Evolutionary conservation across 805 yeast species (phyloP).

Genomic region (Suhomyces faveliae): DNA sequence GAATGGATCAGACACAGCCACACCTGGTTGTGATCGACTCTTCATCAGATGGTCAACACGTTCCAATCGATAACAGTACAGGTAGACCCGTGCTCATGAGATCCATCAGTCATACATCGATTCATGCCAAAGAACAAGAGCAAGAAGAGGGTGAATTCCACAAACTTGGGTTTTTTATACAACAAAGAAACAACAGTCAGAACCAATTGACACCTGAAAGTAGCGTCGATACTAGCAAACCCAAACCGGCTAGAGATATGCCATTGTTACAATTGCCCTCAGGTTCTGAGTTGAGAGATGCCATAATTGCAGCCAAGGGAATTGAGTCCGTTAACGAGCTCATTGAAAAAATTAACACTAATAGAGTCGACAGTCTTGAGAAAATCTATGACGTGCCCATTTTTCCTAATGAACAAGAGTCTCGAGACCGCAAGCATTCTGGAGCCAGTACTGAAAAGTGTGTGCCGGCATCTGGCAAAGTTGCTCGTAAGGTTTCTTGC

Average conservation of each 20-base stretch:
- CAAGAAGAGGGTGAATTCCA: slow-evolving; percentile 92
- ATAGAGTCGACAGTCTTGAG: slow-evolving; percentile 47
- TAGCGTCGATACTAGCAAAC: not conserved
- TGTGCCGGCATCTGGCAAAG: not conserved
- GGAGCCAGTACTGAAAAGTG: no score
- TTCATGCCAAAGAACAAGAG: slow-evolving; percentile 74
- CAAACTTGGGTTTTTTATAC: slow-evolving; percentile 78
- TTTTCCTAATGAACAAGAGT: not conserved
- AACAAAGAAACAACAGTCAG: slow-evolving; percentile 48
- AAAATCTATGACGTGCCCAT: slow-evolving; percentile 38
- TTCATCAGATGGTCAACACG: slow-evolving; percentile 48
- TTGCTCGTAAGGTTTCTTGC: not conserved
- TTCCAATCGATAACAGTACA: slow-evolving; percentile 64
- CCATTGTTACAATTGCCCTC: slow-evolving; percentile 48
- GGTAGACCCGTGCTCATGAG: slow-evolving; percentile 71
- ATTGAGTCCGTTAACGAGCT: slow-evolving; percentile 66
- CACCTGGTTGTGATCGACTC: slow-evolving; percentile 73
- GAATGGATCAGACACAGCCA: slow-evolving; percentile 42
- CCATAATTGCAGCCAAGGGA: slow-evolving; percentile 73
- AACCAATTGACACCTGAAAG: not conserved
- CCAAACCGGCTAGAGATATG: slow-evolving; percentile 12
- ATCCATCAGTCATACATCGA: slow-evolving; percentile 60
- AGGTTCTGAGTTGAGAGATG: slow-evolving; percentile 54
- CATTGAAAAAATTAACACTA: slow-evolving; percentile 58
- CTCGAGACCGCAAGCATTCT: not conserved